These are phyloP conservation scores for Mesotaenium endlicherianum DNA, from an alignment of 139 green algal species.

Conservation along the genomic window DNA sequence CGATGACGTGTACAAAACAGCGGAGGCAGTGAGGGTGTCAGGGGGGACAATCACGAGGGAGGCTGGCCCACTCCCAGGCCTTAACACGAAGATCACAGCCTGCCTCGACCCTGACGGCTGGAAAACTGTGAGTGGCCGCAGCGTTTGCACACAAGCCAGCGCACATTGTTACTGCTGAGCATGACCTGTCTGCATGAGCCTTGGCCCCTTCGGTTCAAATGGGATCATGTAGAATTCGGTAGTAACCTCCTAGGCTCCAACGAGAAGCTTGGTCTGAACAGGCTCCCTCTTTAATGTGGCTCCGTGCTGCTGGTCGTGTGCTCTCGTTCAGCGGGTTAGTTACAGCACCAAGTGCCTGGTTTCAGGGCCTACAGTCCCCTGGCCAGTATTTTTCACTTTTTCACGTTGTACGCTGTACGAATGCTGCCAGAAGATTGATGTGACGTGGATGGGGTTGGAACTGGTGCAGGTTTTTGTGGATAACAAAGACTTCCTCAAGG, in stretches of 20 bases:
- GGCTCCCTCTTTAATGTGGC: background rate
- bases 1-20: conserved; percentile 57
- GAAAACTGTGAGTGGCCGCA: conserved; percentile 50
- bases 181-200: background rate
- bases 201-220: background rate
- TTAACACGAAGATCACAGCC: conserved; percentile 56
- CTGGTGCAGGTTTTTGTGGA: conserved; percentile 89
- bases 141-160: background rate
- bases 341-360: background rate
- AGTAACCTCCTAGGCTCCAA: too few species aligned
- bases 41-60: conserved; percentile 55
- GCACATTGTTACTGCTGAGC: background rate
- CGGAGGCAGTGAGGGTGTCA: conserved; percentile 35
- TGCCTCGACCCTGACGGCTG: conserved; percentile 54
- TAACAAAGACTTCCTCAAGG: conserved; percentile 92
- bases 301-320: background rate
- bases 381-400: background rate
- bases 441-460: background rate
- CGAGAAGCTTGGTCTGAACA: background rate
- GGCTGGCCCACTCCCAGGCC: conserved; percentile 45
- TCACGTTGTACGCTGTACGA: background rate
- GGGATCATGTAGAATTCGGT: too few species aligned
- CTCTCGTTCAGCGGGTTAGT: background rate
- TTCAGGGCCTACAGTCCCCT: background rate
- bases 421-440: background rate